Conservation (phyloP, 257 asterid species). For the Avicennia marina region DNA sequence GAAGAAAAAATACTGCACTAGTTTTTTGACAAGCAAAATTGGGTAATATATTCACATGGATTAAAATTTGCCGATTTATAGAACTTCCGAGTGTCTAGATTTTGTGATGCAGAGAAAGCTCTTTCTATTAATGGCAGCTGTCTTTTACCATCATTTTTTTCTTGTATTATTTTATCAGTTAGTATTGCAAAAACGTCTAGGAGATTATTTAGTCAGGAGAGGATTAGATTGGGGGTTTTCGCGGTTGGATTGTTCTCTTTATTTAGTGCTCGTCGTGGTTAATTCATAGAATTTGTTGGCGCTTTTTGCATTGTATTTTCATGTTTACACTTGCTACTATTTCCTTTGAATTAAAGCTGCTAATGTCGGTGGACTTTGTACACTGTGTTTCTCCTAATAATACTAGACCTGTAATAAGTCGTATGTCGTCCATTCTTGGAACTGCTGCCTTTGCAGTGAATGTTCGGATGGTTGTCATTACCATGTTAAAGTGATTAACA, state of each 20-base stretch:
- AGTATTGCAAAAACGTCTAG: too few relatives aligned
- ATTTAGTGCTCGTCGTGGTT: not conserved
- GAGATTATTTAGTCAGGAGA: too few relatives aligned
- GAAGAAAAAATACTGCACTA: too few relatives aligned
- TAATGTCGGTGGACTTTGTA: too few relatives aligned
- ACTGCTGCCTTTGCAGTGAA: not conserved
- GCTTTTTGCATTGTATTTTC: not conserved
- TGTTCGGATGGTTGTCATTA: not conserved
- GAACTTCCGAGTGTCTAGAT: not conserved
- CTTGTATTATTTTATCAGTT: too few relatives aligned
- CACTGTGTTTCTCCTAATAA: not conserved
- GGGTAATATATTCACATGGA: constrained; percentile 5
- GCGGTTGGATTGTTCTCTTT: too few relatives aligned
- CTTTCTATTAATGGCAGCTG: too few relatives aligned
- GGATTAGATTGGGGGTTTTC: too few relatives aligned
- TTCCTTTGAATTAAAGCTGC: not conserved
- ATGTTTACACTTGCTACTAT: not conserved
- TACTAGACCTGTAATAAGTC: not conserved
- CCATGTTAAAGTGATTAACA: not conserved
- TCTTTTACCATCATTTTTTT: too few relatives aligned
- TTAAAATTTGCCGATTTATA: not conserved
- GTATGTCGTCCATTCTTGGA: not conserved
- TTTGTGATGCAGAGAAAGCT: not conserved
- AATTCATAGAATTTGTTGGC: not conserved
- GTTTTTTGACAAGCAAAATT: not conserved